A percentile compares a stretch with the other conserved stretches of the same genome.
Conservation (phyloP, 768 basidiomycete genomes). For the Phallus indusiatus region DNA sequence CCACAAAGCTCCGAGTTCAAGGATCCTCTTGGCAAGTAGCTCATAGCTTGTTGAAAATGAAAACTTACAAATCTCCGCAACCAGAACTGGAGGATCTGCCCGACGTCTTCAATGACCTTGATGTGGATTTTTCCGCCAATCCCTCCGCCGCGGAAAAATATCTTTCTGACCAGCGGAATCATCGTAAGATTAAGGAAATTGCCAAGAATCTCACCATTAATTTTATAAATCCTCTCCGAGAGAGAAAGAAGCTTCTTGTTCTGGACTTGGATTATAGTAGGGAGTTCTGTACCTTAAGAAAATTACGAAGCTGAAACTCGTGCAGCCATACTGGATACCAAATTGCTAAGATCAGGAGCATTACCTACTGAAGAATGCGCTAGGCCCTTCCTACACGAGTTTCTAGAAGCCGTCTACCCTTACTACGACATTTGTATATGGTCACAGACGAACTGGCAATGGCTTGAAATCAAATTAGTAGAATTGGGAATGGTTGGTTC, state of each 20-base stretch:
- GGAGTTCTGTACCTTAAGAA: conserved; percentile 15
- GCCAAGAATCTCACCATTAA: conserved; percentile 54
- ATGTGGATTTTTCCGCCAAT: conserved; percentile 66
- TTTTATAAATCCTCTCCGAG: conserved; percentile 66
- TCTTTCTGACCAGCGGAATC: conserved; percentile 69
- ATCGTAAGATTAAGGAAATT: conserved; percentile 69
- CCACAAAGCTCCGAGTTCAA: conserved; percentile 81
- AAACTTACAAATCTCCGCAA: not conserved
- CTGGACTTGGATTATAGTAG: conserved; percentile 85
- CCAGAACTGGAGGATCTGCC: conserved; percentile 57
- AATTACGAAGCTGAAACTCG: conserved; percentile 8
- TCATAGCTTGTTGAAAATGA: not conserved
- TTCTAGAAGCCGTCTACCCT: conserved; percentile 70
- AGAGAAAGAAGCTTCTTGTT: conserved; percentile 73
- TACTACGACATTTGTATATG: conserved; percentile 88
- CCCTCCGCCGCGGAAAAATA: conserved; percentile 48
- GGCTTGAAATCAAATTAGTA: conserved; percentile 81
- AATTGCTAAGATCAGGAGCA: conserved; percentile 72
- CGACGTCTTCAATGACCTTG: conserved; percentile 71
- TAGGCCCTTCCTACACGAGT: conserved; percentile 74
- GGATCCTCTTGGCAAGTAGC: conserved; percentile 51
- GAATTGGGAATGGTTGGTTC: conserved; percentile 80
- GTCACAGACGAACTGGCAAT: conserved; percentile 85
- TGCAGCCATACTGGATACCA: conserved; percentile 75
- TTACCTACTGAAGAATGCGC: conserved; percentile 76